Conservation (phyloP, 2,329 filamentous ascomycete genomes). For the Xylariales sp. region DNA sequence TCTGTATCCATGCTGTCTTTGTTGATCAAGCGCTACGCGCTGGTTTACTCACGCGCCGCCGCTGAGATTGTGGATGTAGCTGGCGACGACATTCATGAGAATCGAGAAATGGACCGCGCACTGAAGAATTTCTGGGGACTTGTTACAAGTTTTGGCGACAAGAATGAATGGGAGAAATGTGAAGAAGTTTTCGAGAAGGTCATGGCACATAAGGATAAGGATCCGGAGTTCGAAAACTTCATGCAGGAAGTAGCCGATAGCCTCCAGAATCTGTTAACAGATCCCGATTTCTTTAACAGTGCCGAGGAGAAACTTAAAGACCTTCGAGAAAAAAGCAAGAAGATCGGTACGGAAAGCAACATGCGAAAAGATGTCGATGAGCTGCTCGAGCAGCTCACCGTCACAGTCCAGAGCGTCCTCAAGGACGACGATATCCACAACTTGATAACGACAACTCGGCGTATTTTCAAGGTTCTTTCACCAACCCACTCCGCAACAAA, state of each 20-base stretch:
- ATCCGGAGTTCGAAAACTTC: conserved; percentile 78
- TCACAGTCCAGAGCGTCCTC: conserved; percentile 63
- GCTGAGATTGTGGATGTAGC: conserved; percentile 63
- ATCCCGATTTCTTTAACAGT: conserved; percentile 81
- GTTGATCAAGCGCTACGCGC: conserved; percentile 73
- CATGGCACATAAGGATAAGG: conserved; percentile 67
- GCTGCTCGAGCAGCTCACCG: conserved; percentile 64
- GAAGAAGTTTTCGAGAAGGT: conserved; percentile 66
- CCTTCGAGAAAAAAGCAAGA: conserved; percentile 51
- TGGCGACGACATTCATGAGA: conserved; percentile 68
- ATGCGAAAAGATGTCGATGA: conserved; percentile 70
- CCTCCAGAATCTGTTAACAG: conserved; percentile 75
- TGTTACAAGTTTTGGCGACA: conserved; percentile 73
- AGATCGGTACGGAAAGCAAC: conserved; percentile 62
- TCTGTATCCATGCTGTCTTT: conserved; percentile 76
- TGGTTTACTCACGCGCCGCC: conserved; percentile 69
- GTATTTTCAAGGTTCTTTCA: conserved; percentile 66
- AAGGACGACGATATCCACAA: conserved; percentile 69
- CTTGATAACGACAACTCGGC: conserved; percentile 61
- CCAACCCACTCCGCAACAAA: conserved; percentile 62
- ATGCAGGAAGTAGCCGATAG: conserved; percentile 69
- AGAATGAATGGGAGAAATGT: conserved; percentile 69
- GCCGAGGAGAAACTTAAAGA: conserved; percentile 53
- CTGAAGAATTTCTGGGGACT: conserved; percentile 78
- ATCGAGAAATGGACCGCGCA: conserved; percentile 70